Evolutionary conservation across 805 yeast genomes (phyloP), one percentile per base, ranked within the genome.

Genomic region (Wickerhamomyces alni): DNA sequence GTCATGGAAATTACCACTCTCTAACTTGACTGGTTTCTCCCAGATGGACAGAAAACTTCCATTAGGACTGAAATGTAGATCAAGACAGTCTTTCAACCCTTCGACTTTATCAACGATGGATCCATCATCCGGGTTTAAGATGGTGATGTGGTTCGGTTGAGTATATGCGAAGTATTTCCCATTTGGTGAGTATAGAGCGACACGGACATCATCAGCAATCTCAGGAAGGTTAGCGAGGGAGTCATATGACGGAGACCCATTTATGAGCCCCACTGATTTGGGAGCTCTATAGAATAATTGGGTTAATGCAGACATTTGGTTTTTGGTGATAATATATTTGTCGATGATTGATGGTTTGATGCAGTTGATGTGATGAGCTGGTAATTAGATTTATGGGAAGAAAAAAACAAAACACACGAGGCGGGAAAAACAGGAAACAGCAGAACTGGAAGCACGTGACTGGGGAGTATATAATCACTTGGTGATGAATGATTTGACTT

Each of bases 1-100:
- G 46, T 87, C 78, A 44, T 70, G 74, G 73, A 79, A 84, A 55
- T 81, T 77, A 35, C 94, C 89, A 37, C 77, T 87, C 51, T 75
- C 79, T 51, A 76, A 69, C 51, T 81, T 75, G 36, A 75, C 65
- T 4, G 97, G 95, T 55, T 87, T 86, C 50, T 87, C 87, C 96
- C 97, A 93, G 29, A 95, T 77, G 47, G 86, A 76, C 46, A 93
- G 62, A 56, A 70, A 89, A 34, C 78, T 76, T 13, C 96, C 98
- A 35, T 75, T 69, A 9, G 97, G 95, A n/a, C 96, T 86, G 60
- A 93, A 88, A 45, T 78, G 77, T 52, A 93, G 58, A 57, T 93
- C 97, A 54, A 81, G 79, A 15, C 81, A 85, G 46, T 87, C 95
- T 25, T 67, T 57, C 36, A 80, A 64, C 8, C 28, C 28, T 28